These are phyloP conservation scores for Spirogloea muscicola DNA, from an alignment of 139 green algal species.

Conservation along the genomic window DNA sequence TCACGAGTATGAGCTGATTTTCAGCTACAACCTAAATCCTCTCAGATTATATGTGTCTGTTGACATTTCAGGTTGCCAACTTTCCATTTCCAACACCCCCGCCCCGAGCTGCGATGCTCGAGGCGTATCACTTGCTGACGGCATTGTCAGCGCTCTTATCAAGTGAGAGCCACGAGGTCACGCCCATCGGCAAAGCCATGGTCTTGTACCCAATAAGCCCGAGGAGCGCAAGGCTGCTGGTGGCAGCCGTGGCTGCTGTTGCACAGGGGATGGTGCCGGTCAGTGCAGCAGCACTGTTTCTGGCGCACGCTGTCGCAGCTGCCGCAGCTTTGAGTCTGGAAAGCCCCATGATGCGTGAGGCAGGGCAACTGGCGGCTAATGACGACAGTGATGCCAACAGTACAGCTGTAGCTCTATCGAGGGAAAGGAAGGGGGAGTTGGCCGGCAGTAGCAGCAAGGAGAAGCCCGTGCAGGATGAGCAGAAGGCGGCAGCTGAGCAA, in stretches of 20 bases:
- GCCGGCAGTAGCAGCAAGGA: no score
- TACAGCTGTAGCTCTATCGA: neutral
- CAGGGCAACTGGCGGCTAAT: neutral
- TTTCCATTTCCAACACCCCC: constrained; percentile 91
- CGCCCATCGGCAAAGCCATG: constrained; percentile 65
- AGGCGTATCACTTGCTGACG: constrained; percentile 16
- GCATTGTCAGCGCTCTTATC: constrained; percentile 28
- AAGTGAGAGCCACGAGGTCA: neutral
- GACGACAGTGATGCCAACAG: constrained; percentile 1
- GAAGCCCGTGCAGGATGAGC: no score
- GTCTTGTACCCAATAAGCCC: constrained; percentile 76
- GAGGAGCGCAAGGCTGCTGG: constrained; percentile 82
- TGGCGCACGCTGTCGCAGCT: constrained; percentile 73
- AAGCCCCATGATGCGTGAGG: constrained; percentile 71
- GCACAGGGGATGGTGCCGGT: neutral
- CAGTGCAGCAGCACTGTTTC: neutral
- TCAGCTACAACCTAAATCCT: neutral
- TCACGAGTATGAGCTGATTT: neutral
- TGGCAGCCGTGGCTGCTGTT: constrained; percentile 54
- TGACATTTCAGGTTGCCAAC: constrained; percentile 57
- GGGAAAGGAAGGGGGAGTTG: neutral
- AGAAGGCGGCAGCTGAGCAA: no score
- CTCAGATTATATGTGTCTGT: neutral
- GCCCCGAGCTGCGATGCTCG: constrained; percentile 37
- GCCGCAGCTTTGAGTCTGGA: constrained; percentile 81